These are phyloP conservation scores for Amphicarpaea edgeworthii DNA, from an alignment of 306 rosid species.

Conservation along the genomic window DNA sequence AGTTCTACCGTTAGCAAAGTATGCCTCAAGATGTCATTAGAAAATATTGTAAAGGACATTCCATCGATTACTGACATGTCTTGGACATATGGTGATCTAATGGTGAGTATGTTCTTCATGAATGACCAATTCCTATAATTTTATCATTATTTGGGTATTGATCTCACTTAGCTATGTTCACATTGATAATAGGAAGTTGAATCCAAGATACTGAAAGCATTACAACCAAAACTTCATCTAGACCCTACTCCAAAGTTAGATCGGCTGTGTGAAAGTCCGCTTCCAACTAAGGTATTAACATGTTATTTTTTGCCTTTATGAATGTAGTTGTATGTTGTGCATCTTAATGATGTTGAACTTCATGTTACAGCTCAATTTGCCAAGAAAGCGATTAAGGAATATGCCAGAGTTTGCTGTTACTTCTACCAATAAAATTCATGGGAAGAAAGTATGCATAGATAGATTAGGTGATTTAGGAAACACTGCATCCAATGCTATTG, in stretches of 20 bases:
- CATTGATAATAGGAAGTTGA: conserved; percentile 78
- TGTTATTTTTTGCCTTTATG: conserved; percentile 41
- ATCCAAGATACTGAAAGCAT: conserved; percentile 82
- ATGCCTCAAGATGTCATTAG: conserved; percentile 89
- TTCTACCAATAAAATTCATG: conserved; percentile 67
- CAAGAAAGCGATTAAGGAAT: conserved; percentile 80
- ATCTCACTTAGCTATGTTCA: conserved; percentile 41
- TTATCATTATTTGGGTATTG: conserved; percentile 39
- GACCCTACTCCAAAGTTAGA: conserved; percentile 90
- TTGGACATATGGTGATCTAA: conserved; percentile 97
- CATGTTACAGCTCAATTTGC: conserved; percentile 74
- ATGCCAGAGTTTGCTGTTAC: conserved; percentile 77
- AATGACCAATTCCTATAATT: conserved; percentile 28
- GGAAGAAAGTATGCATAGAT: conserved; percentile 87
- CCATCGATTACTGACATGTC: conserved; percentile 83
- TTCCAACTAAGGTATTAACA: conserved; percentile 71
- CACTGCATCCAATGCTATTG: conserved; percentile 61
- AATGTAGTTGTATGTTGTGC: conserved; percentile 37
- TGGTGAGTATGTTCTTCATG: conserved; percentile 66
- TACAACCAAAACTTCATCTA: conserved; percentile 84
- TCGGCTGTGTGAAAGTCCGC: conserved; percentile 69
- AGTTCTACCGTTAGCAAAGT: conserved; percentile 67
- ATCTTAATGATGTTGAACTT: conserved; percentile 48
- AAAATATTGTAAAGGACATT: conserved; percentile 95
- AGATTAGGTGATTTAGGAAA: conserved; percentile 74